phyloP scores from a whole-genome alignment of 2,329 filamentous ascomycete genomes.

The Diplodia scrobiculata region DNA sequence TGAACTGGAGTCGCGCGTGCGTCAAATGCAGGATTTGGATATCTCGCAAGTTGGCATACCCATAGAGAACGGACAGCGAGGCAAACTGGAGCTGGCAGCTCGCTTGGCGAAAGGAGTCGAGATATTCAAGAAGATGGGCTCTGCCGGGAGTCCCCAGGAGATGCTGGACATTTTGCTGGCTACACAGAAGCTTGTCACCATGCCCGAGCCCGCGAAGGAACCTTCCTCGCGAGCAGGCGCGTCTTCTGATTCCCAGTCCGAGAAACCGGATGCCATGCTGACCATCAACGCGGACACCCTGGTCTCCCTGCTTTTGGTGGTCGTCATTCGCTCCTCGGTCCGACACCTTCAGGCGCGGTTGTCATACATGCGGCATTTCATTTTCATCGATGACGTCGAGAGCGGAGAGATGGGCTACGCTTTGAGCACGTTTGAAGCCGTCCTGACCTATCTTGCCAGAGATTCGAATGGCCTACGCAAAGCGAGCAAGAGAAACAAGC shows the following conservation, averaged over 20 bases:
- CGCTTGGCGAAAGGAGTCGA: constrained; percentile 78
- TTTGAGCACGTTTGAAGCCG: constrained; percentile 91
- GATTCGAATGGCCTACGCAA: constrained; percentile 80
- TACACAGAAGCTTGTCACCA: constrained; percentile 81
- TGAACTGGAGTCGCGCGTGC: constrained; percentile 84
- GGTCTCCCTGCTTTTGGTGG: constrained; percentile 85
- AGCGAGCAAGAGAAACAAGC: constrained; percentile 82
- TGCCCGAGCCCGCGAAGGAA: constrained; percentile 51
- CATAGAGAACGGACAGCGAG: constrained; percentile 74
- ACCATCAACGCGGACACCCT: constrained; percentile 86
- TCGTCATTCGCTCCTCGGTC: constrained; percentile 88
- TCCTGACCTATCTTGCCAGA: constrained; percentile 80
- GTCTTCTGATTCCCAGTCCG: constrained; percentile 44
- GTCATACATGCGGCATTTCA: constrained; percentile 95
- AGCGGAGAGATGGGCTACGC: constrained; percentile 95
- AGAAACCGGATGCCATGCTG: constrained; percentile 59
- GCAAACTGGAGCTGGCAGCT: constrained; percentile 78
- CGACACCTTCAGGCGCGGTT: constrained; percentile 84
- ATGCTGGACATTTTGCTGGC: constrained; percentile 81
- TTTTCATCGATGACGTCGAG: constrained; percentile 97
- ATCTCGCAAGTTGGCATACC: constrained; percentile 90
- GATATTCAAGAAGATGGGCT: constrained; percentile 82
- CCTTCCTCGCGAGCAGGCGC: constrained; percentile 33
- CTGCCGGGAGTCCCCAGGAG: constrained; percentile 78
- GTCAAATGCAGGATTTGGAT: constrained; percentile 91